A percentile compares a stretch with the other conserved stretches of the same genome.
These are phyloP conservation scores for Pleurotus platypus DNA, from an alignment of 768 basidiomycete genomes.

Conservation along the genomic window DNA sequence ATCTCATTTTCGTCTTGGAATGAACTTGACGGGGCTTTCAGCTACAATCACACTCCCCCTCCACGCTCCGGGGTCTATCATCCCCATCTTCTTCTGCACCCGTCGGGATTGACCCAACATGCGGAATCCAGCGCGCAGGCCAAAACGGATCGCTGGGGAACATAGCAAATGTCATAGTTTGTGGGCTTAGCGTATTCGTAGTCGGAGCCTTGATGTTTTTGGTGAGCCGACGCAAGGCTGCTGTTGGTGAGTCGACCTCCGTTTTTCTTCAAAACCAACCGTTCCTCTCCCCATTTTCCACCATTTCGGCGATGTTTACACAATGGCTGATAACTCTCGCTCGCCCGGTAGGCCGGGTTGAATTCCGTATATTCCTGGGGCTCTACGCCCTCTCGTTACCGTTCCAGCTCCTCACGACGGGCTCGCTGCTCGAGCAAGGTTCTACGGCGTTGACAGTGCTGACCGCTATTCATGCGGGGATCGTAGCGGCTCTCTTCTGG, in stretches of 20 bases:
- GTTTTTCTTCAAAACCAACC: neutral
- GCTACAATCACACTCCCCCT: conserved; percentile 29
- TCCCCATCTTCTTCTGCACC: conserved; percentile 53
- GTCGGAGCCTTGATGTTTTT: conserved; percentile 52
- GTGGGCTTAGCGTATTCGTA: conserved; percentile 67
- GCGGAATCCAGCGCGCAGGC: conserved; percentile 69
- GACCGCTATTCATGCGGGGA: conserved; percentile 75
- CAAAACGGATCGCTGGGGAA: conserved; percentile 66
- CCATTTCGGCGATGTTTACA: neutral
- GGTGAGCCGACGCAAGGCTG: conserved; percentile 72
- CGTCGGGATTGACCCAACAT: conserved; percentile 78
- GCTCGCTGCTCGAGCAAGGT: conserved; percentile 77
- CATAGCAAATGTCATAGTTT: conserved; percentile 82
- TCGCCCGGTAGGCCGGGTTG: conserved; percentile 55
- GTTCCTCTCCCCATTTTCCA: neutral
- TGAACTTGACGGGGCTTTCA: conserved; percentile 18
- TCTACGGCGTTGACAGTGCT: conserved; percentile 63
- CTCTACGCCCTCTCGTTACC: conserved; percentile 71
- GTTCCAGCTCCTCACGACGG: conserved; percentile 79
- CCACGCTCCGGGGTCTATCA: conserved; percentile 37
- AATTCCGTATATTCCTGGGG: conserved; percentile 63
- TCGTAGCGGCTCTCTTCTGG: conserved; percentile 80
- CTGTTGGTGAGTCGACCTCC: conserved; percentile 64
- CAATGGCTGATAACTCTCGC: neutral
- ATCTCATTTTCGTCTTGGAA: conserved; percentile 14